phyloP scores from a whole-genome alignment of 225 moss, liverwort and hornwort genomes.

The Pseudoscleropodium purum region DNA sequence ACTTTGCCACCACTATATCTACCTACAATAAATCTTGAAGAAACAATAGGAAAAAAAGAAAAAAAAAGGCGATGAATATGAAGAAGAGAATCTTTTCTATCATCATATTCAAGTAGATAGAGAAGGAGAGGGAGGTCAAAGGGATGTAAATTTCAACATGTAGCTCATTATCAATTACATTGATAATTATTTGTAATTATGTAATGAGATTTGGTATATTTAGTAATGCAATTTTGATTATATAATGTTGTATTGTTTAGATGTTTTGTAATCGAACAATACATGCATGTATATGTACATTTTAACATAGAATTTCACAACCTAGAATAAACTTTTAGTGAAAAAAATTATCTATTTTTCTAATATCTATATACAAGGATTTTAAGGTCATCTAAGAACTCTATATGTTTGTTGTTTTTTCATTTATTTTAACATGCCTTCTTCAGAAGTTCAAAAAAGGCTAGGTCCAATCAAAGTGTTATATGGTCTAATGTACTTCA shows the following conservation, averaged over 20 bases:
- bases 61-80: not conserved
- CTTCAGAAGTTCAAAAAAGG: not conserved
- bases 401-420: not conserved
- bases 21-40: not conserved
- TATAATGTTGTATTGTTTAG: too few relatives aligned
- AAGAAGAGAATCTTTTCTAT: not conserved
- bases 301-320: not conserved
- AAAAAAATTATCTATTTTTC: not conserved
- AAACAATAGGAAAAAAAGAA: rapidly evolving
- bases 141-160: not conserved
- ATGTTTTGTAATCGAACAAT: too few relatives aligned
- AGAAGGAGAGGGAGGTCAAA: not conserved
- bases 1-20: not conserved
- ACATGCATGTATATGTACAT: too few relatives aligned
- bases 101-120: not conserved
- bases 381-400: not conserved
- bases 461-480: not conserved
- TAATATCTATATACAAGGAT: not conserved
- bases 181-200: not conserved
- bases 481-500: too few relatives aligned
- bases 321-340: not conserved
- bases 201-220: not conserved
- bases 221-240: not conserved
- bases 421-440: not conserved
- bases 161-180: not conserved